Evolutionary conservation across 1,139 yeast genomes (phyloP).

Genomic region (Yamadazyma aaseri): DNA sequence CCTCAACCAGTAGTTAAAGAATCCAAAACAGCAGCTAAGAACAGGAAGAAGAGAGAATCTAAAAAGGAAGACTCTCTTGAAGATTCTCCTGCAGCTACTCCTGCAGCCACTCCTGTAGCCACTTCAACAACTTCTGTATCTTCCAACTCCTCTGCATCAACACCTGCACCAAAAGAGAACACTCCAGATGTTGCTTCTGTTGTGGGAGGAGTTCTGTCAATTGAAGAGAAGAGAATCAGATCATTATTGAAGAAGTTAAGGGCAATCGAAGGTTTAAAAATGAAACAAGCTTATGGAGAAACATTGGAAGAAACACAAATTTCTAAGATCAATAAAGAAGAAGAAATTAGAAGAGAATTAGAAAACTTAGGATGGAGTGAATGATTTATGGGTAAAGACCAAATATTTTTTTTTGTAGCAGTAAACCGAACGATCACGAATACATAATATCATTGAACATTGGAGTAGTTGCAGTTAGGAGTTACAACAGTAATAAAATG

Average conservation of each 20-base stretch:
- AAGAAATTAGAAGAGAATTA: constrained; percentile 72
- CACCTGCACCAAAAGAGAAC: constrained; percentile 6
- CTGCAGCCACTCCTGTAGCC: constrained; percentile 11
- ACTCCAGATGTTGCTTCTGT: constrained; percentile 28
- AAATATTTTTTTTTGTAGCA: too few species aligned
- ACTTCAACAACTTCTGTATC: constrained; percentile 15
- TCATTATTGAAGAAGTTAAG: constrained; percentile 87
- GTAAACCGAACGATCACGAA: neutral
- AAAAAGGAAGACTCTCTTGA: constrained; percentile 38
- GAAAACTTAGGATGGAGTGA: constrained; percentile 69
- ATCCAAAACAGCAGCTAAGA: constrained; percentile 68
- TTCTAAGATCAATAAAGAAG: constrained; percentile 85
- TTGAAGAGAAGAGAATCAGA: constrained; percentile 91
- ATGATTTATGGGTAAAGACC: too few species aligned
- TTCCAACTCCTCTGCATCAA: constrained; percentile 17
- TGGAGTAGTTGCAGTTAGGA: too few species aligned
- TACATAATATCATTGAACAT: too few species aligned
- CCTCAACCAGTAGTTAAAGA: constrained; percentile 43
- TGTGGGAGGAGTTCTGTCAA: constrained; percentile 60
- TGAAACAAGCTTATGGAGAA: constrained; percentile 82
- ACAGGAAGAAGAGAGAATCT: constrained; percentile 77
- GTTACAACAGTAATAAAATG: too few species aligned
- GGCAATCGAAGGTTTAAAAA: constrained; percentile 87
- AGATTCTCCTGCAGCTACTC: constrained; percentile 10
- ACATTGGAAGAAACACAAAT: constrained; percentile 90